Evolutionary conservation across 306 rosid genomes (phyloP).

Genomic region (Lotus japonicus): DNA sequence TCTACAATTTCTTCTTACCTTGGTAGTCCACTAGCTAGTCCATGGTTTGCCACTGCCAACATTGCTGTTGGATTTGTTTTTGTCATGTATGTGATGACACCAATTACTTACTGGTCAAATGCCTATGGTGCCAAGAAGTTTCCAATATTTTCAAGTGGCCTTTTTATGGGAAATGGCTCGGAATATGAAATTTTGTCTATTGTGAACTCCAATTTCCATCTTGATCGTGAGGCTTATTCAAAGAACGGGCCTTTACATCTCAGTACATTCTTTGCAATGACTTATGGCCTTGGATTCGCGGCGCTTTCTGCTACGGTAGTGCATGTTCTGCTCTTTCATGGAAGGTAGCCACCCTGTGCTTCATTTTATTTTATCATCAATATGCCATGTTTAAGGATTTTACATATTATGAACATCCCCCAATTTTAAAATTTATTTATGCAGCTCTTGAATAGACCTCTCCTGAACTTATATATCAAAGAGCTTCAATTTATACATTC

Average conservation of each 20-base stretch:
- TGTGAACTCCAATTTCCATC: conserved; percentile 55
- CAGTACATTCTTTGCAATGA: conserved; percentile 77
- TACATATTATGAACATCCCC: neutral
- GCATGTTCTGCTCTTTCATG: conserved; percentile 69
- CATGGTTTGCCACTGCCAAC: conserved; percentile 76
- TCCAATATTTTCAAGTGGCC: conserved; percentile 54
- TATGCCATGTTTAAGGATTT: neutral
- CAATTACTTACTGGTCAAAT: conserved; percentile 45
- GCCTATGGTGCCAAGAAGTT: conserved; percentile 53
- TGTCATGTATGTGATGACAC: conserved; percentile 69
- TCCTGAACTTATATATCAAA: neutral
- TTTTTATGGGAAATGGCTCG: conserved; percentile 56
- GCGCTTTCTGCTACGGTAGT: conserved; percentile 66
- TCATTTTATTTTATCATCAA: neutral
- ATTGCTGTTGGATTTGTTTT: conserved; percentile 48
- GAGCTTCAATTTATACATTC: neutral
- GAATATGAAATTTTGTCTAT: conserved; percentile 43
- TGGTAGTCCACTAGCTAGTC: conserved; percentile 74
- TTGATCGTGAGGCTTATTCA: conserved; percentile 45
- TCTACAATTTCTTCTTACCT: conserved; percentile 61
- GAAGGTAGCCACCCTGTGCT: conserved; percentile 36
- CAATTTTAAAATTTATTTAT: too few species aligned
- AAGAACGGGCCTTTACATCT: conserved; percentile 51
- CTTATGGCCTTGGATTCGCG: conserved; percentile 73
- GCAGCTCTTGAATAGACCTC: neutral